These are phyloP conservation scores for Albophoma yamanashiensis DNA, from an alignment of 2,329 filamentous ascomycete genomes.

Conservation along the genomic window DNA sequence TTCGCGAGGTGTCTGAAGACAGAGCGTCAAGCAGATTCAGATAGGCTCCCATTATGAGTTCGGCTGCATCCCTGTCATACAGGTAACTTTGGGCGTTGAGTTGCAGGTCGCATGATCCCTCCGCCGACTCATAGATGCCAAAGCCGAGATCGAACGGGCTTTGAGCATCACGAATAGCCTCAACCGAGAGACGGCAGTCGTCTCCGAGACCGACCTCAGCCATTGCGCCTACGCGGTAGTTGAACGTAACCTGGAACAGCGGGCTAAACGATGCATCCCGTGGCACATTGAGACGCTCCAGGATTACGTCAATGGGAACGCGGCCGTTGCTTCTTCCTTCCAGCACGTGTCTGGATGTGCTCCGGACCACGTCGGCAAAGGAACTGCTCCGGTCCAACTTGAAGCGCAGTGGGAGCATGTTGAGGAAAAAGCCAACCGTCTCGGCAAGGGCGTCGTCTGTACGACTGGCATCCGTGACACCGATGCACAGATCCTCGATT, in stretches of 20 bases:
- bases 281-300: conserved; percentile 27
- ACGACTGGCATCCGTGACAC: conserved; percentile 27
- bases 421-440: conserved; percentile 31
- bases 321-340: conserved; percentile 22
- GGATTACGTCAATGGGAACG: conserved; percentile 34
- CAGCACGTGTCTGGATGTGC: conserved; percentile 15
- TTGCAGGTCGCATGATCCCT: conserved; percentile 2
- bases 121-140: conserved; percentile 4
- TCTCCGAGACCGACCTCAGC: conserved; percentile 12
- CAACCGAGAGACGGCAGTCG: conserved; percentile 8
- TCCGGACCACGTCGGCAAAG: conserved; percentile 11
- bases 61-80: conserved; percentile 2
- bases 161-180: conserved; percentile 11
- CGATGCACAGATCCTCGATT: conserved; percentile 31
- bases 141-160: conserved; percentile 9
- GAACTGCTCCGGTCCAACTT: conserved; percentile 4
- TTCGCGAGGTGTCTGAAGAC: not conserved
- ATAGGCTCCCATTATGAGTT: conserved; percentile 3
- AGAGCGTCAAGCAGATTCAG: conserved; percentile 4
- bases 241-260: conserved; percentile 34
- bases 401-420: conserved; percentile 32
- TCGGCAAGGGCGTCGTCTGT: conserved; percentile 8
- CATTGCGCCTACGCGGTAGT: conserved; percentile 28
- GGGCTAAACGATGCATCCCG: conserved; percentile 27
- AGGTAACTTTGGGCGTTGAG: conserved; percentile 2